Evolutionary conservation across 169 alveolate genomes (phyloP).

Genomic region (Eimeria praecox): DNA sequence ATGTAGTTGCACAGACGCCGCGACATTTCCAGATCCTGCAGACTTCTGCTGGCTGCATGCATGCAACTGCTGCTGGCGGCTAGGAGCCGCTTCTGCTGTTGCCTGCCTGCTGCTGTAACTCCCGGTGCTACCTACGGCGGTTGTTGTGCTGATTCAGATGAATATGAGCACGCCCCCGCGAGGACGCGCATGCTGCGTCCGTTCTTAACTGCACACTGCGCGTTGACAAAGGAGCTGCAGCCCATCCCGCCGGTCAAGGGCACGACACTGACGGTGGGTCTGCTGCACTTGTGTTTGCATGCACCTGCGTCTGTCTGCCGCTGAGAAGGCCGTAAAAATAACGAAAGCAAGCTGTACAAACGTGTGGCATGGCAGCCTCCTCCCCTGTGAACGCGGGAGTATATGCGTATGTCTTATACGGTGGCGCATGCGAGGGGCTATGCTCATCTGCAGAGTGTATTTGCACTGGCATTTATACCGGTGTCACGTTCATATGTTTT

Average conservation of each 20-base stretch:
- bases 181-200: slow-evolving; percentile 36
- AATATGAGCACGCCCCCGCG: slow-evolving; percentile 1
- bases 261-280: slow-evolving; percentile 44
- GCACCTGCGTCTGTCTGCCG: not conserved
- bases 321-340: not conserved
- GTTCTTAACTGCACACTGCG: not conserved
- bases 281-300: not conserved
- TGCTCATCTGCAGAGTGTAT: no score
- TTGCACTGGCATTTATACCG: not conserved
- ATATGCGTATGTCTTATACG: not conserved
- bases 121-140: not conserved
- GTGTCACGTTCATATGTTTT: not conserved
- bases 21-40: not conserved
- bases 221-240: slow-evolving; percentile 15
- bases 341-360: not conserved
- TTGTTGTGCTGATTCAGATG: not conserved
- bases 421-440: no score
- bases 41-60: not conserved
- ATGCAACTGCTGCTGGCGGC: not conserved
- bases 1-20: not conserved
- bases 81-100: not conserved
- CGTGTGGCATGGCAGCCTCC: no score
- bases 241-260: slow-evolving; percentile 26
- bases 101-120: not conserved
- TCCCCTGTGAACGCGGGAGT: not conserved